phyloP scores from a whole-genome alignment of 495 filamentous ascomycete species.

The Evernia prunastri region DNA sequence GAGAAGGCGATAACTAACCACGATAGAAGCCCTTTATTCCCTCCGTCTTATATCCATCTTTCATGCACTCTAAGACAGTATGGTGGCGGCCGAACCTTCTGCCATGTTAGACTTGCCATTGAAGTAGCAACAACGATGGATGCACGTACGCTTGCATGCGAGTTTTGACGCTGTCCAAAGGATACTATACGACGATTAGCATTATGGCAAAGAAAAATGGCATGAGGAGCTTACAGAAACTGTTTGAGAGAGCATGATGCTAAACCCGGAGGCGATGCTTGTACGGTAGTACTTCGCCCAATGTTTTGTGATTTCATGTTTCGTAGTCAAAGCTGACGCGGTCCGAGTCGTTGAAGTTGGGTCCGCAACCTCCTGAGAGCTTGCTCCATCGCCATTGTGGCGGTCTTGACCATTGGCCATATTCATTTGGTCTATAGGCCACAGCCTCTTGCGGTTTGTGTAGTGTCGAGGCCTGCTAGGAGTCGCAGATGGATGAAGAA shows the following conservation, averaged over 20 bases:
- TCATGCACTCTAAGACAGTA: slow-evolving; percentile 61
- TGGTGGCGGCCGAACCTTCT: slow-evolving; percentile 58
- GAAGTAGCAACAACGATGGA: background rate
- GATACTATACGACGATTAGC: slow-evolving; percentile 49
- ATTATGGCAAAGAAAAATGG: background rate
- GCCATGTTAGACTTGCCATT: slow-evolving; percentile 8
- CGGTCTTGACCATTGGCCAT: slow-evolving; percentile 40
- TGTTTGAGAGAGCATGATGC: slow-evolving; percentile 67
- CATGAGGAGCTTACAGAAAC: slow-evolving; percentile 45
- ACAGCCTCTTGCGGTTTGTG: slow-evolving; percentile 29
- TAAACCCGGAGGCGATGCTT: slow-evolving; percentile 68
- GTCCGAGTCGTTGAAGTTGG: slow-evolving; percentile 18
- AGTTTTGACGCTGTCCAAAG: slow-evolving; percentile 78
- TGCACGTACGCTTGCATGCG: slow-evolving; percentile 64
- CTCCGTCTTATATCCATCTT: slow-evolving; percentile 66
- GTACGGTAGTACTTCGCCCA: slow-evolving; percentile 70
- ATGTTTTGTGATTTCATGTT: slow-evolving; percentile 43
- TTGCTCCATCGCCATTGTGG: slow-evolving; percentile 37
- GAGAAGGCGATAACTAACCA: slow-evolving; percentile 40
- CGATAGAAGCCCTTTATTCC: slow-evolving; percentile 71
- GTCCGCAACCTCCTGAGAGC: slow-evolving; percentile 29
- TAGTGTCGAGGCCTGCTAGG: slow-evolving; percentile 50
- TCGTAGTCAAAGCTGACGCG: slow-evolving; percentile 21
- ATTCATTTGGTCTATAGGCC: slow-evolving; percentile 35
- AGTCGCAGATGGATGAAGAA: slow-evolving; percentile 51